A percentile compares a stretch with the other conserved stretches of the same genome.
Conservation (phyloP, 2,329 filamentous ascomycete genomes). For the Colletotrichum kahawae region DNA sequence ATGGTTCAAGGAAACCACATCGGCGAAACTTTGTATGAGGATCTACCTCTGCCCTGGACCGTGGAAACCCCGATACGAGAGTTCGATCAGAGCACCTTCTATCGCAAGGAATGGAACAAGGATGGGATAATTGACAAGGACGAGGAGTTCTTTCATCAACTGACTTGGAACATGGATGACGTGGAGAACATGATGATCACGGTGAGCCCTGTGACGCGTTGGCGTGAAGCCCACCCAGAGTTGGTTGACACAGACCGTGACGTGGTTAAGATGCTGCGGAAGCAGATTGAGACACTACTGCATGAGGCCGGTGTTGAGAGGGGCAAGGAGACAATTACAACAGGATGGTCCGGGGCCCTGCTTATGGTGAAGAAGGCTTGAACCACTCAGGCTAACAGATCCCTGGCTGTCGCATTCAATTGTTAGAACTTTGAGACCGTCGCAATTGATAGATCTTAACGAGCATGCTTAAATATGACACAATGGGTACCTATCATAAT, state of each 20-base stretch:
- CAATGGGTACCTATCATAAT: too few species aligned
- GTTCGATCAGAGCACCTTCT: slow-evolving; percentile 45
- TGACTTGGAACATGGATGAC: slow-evolving; percentile 32
- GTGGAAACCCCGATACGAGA: slow-evolving; percentile 31
- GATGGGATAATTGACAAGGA: slow-evolving; percentile 25
- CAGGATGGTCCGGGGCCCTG: slow-evolving; percentile 27
- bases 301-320: slow-evolving; percentile 38
- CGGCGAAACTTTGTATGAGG: slow-evolving; percentile 41
- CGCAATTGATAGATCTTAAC: too few species aligned
- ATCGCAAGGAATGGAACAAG: slow-evolving; percentile 47
- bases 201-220: slow-evolving; percentile 44
- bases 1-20: slow-evolving; percentile 47
- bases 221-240: slow-evolving; percentile 49
- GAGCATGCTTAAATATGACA: too few species aligned
- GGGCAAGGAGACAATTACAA: slow-evolving; percentile 34
- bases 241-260: slow-evolving; percentile 43
- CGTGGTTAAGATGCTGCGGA: slow-evolving; percentile 34
- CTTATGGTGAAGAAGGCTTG: slow-evolving; percentile 34
- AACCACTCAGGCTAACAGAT: not conserved
- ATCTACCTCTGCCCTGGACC: slow-evolving; percentile 56
- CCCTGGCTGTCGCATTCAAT: too few species aligned
- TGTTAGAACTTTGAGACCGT: too few species aligned
- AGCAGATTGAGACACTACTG: slow-evolving; percentile 30
- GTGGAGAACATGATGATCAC: slow-evolving; percentile 42
- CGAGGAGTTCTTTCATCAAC: slow-evolving; percentile 31